Evolutionary conservation across 2,329 filamentous ascomycete species (phyloP).

Genomic region (Cercospora brassicicola): DNA sequence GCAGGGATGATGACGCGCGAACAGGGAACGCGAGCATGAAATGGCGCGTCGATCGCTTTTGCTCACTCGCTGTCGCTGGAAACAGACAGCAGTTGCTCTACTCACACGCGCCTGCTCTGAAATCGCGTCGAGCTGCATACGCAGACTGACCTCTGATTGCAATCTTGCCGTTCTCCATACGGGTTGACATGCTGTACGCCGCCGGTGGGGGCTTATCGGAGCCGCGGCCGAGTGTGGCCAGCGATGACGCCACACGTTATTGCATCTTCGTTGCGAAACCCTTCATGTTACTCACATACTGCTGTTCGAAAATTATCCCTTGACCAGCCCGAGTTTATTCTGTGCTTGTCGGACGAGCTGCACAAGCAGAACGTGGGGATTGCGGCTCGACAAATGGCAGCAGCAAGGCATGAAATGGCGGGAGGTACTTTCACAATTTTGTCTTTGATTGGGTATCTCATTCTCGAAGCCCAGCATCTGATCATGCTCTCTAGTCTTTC

Average conservation of each 20-base stretch:
- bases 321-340: not conserved
- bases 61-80: not conserved
- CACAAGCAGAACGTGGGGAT: not conserved
- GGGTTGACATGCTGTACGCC: not conserved
- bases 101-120: not conserved
- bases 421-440: not conserved
- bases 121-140: not conserved
- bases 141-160: not conserved
- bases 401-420: not conserved
- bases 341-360: not conserved
- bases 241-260: not conserved
- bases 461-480: not conserved
- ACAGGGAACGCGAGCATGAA: not conserved
- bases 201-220: not conserved
- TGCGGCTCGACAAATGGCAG: not conserved
- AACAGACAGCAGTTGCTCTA: not conserved
- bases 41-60: not conserved
- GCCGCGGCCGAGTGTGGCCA: not conserved
- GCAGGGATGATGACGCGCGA: constrained; percentile 13
- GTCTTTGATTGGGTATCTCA: not conserved
- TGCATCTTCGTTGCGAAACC: not conserved
- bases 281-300: not conserved
- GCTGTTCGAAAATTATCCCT: not conserved
- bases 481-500: not conserved
- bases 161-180: not conserved